Evolutionary conservation across 441 rosid species (phyloP).

Genomic region (Metrosideros polymorpha): DNA sequence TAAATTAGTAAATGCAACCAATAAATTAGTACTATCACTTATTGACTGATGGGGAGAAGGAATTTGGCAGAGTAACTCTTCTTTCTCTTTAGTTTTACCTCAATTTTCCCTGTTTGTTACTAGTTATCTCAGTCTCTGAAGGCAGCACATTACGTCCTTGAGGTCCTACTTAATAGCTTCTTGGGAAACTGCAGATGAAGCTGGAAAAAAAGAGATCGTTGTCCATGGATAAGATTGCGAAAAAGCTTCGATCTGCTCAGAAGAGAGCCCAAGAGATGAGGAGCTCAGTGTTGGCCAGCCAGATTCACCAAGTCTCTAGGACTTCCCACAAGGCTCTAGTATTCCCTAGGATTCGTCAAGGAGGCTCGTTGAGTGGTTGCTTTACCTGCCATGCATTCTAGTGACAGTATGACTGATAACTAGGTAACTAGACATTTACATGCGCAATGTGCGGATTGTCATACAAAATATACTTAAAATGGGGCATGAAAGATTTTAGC

Average conservation of each 20-base stretch:
- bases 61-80: background rate
- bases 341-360: slow-evolving; percentile 47
- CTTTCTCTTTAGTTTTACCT: background rate
- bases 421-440: background rate
- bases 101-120: background rate
- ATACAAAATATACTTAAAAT: background rate
- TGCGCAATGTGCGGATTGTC: background rate
- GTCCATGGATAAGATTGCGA: slow-evolving; percentile 91
- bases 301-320: slow-evolving; percentile 32
- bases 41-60: background rate
- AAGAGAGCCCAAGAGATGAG: slow-evolving; percentile 94
- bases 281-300: slow-evolving; percentile 46
- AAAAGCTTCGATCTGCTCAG: slow-evolving; percentile 73
- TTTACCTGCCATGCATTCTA: slow-evolving; percentile 54
- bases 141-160: background rate
- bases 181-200: slow-evolving; percentile 65
- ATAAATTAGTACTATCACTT: background rate
- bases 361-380: slow-evolving; percentile 66
- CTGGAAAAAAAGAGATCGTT: slow-evolving; percentile 88
- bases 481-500: background rate
- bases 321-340: slow-evolving; percentile 32
- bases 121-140: background rate
- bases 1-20: background rate
- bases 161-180: background rate
- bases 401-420: background rate